Evolutionary conservation across 1,139 yeast genomes (phyloP).

Genomic region (Suhomyces guaymorum): DNA sequence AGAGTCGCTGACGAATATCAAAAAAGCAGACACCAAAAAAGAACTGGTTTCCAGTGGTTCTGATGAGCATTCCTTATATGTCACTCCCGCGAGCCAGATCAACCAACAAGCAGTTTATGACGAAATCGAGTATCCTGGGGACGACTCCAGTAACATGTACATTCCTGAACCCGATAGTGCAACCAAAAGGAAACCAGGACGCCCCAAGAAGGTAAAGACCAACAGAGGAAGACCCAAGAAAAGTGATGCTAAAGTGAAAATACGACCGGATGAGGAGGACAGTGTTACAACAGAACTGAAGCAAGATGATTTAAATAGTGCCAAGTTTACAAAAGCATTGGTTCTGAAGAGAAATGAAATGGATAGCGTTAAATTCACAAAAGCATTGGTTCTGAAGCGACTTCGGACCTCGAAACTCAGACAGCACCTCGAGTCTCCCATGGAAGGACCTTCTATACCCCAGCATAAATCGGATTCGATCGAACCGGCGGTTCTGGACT

Average conservation of each 20-base stretch:
- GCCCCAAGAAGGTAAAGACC: conserved; percentile 13
- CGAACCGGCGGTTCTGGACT: too few species aligned
- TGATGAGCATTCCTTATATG: conserved; percentile 1
- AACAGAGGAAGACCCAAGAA: conserved; percentile 16
- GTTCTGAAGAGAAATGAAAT: conserved; percentile 8
- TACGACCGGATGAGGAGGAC: conserved; percentile 6
- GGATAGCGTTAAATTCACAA: conserved; percentile 11
- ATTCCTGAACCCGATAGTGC: background rate
- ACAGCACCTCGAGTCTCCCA: conserved; percentile 4
- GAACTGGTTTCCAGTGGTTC: background rate
- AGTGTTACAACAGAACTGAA: too few species aligned
- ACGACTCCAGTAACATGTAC: conserved; percentile 2
- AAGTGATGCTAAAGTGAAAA: conserved; percentile 5
- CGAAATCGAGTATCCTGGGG: conserved; percentile 7
- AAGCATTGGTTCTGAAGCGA: conserved; percentile 13
- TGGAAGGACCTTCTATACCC: background rate
- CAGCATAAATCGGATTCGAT: too few species aligned
- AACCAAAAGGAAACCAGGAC: conserved; percentile 4
- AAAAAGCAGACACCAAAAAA: background rate
- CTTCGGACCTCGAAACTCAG: conserved; percentile 10
- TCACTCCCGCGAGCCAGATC: conserved; percentile 9
- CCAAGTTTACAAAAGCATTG: conserved; percentile 16
- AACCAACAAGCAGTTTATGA: conserved; percentile 6
- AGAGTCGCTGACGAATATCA: conserved; percentile 1
- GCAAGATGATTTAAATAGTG: too few species aligned